Evolutionary conservation across 306 rosid genomes (phyloP).

Genomic region (Datisca glomerata): DNA sequence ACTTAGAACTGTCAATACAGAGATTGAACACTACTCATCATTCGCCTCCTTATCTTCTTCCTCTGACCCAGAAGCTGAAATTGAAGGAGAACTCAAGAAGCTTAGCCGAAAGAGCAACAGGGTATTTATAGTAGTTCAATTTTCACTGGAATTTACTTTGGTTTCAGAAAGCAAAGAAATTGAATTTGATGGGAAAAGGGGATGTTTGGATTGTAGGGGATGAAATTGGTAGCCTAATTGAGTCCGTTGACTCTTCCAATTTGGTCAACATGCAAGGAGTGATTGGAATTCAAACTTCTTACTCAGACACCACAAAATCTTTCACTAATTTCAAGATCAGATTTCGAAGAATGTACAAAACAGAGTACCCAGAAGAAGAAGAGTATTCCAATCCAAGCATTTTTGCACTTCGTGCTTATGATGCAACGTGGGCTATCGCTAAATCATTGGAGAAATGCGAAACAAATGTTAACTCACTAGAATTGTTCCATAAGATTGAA

Average conservation of each 20-base stretch:
- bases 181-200: constrained; percentile 50
- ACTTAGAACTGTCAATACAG: constrained; percentile 25
- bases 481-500: constrained; percentile 12
- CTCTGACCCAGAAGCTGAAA: constrained; percentile 12
- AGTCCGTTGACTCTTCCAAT: constrained; percentile 30
- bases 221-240: constrained; percentile 31
- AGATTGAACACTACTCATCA: constrained; percentile 23
- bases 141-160: constrained; percentile 29
- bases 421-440: constrained; percentile 22
- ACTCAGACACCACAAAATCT: constrained; percentile 11
- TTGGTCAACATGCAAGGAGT: constrained; percentile 43
- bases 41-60: constrained; percentile 29
- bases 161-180: constrained; percentile 29
- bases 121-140: constrained; percentile 35
- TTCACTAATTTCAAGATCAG: constrained; percentile 25
- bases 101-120: constrained; percentile 28
- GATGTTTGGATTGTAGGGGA: constrained; percentile 44
- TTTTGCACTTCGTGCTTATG: constrained; percentile 39
- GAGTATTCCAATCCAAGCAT: constrained; percentile 36
- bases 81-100: constrained; percentile 29
- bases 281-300: constrained; percentile 36
- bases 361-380: constrained; percentile 43
- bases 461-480: constrained; percentile 9
- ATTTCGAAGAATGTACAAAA: constrained; percentile 23
- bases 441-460: constrained; percentile 15